Evolutionary conservation across 2,329 filamentous ascomycete species (phyloP), one percentile per base, ranked within the genome.

Genomic region (Fusarium neocosmosporiellum): DNA sequence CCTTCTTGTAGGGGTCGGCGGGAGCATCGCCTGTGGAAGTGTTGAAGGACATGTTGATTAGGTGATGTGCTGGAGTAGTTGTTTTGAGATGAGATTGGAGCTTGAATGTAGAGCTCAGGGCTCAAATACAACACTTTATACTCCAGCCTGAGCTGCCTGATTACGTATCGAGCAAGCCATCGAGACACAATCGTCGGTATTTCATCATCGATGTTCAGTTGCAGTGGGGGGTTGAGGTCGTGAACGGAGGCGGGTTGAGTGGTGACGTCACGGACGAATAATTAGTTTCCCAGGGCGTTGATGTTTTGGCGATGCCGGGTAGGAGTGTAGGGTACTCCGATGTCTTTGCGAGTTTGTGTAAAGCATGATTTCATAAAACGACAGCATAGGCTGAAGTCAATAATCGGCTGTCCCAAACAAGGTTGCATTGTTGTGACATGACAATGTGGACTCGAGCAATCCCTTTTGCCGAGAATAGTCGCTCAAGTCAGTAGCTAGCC

Each of bases 1-100:
- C 95, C 83, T 91, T 89, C 79, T 90, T 94, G 86, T 97, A 97
- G 2, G 94, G 94, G 83, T 96, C 93, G 61, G 86, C 89, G 46
- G 89, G 84, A 83, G 92, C 90, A 81, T 83, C 84, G 78, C 89
- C 90, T 46, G 89, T 90, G 71, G 86, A 82, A 41, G 90, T 82
- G 81, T 92, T 92, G 80, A 78, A 81, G 76, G 73, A 83, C 83
- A 77, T 90, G 46, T 67, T 74, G 60, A 29, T 54, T 41, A 48
- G 31, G 31, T 62, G 24, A 41, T 58, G 39, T 66, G 46, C 61
- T 65, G 39, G 55, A 60, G 65, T 48, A 59, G 53, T 33, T 73
- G 69, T 53, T 70, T 70, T 58, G 34, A 46, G 36, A 65, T 65
- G 43, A 72, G 53, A 61, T 59, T 34, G 59, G 24, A 69, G 59